Conservation (phyloP, 768 basidiomycete species). For the Filobasidium wieringae region DNA sequence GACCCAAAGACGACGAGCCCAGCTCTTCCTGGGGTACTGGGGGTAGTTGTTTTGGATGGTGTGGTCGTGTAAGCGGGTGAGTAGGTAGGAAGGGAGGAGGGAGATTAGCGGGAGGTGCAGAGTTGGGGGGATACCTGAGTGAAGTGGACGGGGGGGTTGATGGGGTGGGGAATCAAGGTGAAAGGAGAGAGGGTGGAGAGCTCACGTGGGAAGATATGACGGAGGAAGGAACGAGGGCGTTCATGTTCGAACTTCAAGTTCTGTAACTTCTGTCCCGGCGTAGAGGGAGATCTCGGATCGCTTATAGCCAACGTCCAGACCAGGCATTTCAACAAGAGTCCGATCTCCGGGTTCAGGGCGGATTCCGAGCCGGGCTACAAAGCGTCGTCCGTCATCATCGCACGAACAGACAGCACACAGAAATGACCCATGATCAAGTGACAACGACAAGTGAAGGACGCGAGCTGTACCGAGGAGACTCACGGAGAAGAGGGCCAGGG, state of each 20-base stretch:
- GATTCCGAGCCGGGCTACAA: conserved; percentile 3
- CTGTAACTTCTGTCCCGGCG: conserved; percentile 31
- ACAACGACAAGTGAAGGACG: no score
- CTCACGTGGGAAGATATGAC: neutral
- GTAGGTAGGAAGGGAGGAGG: conserved; percentile 63
- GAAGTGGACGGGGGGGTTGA: neutral
- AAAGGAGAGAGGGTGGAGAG: neutral
- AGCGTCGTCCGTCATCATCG: no score
- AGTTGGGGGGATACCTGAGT: conserved; percentile 49
- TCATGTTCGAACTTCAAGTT: conserved; percentile 16
- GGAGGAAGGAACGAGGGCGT: conserved; percentile 44
- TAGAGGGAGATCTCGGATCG: conserved; percentile 9
- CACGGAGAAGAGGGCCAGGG: conserved; percentile 59
- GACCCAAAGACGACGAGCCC: conserved; percentile 47
- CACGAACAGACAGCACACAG: no score
- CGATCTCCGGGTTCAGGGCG: conserved; percentile 49
- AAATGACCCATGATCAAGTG: no score
- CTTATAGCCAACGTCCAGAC: conserved; percentile 23
- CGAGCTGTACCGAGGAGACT: conserved; percentile 34
- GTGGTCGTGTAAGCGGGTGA: conserved; percentile 58
- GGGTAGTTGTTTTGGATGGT: conserved; percentile 51
- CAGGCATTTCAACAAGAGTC: conserved; percentile 40
- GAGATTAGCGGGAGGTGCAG: conserved; percentile 54
- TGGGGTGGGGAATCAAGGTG: neutral
- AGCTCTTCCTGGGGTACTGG: conserved; percentile 57